These are phyloP conservation scores for Candida saitoana DNA, from an alignment of 805 yeast species.

Conservation along the genomic window DNA sequence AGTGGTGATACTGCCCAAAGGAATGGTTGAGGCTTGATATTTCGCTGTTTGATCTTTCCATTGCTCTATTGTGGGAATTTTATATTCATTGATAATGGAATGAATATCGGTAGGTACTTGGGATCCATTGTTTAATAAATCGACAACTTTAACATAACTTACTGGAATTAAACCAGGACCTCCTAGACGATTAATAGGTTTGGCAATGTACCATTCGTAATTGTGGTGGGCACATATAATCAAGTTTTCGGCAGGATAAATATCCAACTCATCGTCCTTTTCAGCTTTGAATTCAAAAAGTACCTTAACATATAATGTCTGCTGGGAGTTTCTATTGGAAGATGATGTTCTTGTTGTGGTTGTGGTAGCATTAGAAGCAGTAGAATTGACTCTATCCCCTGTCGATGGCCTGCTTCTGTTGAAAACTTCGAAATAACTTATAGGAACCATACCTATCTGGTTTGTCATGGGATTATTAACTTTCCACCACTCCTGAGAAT, in stretches of 20 bases:
- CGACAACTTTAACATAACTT: conserved; percentile 80
- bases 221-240: conserved; percentile 95
- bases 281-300: conserved; percentile 85
- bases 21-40: conserved; percentile 86
- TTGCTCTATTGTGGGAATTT: conserved; percentile 88
- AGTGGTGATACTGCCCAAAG: conserved; percentile 49
- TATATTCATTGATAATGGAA: conserved; percentile 56
- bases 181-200: conserved; percentile 89
- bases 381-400: conserved; percentile 1
- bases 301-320: conserved; percentile 76
- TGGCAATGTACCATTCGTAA: conserved; percentile 96
- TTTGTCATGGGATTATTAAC: conserved; percentile 83
- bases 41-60: conserved; percentile 91
- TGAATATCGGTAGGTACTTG: conserved; percentile 24
- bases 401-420: conserved; percentile 49
- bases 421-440: conserved; percentile 74
- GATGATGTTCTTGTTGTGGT: conserved; percentile 15
- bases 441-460: conserved; percentile 82
- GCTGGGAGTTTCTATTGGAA: conserved; percentile 23
- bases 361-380: conserved; percentile 14
- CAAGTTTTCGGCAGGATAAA: conserved; percentile 80
- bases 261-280: conserved; percentile 77
- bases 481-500: conserved; percentile 65
- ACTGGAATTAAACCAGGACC: conserved; percentile 98
- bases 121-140: conserved; percentile 49